Evolutionary conservation across 2,329 filamentous ascomycete genomes (phyloP), one percentile per base, ranked within the genome.

Genomic region (Stagonosporopsis vannaccii): DNA sequence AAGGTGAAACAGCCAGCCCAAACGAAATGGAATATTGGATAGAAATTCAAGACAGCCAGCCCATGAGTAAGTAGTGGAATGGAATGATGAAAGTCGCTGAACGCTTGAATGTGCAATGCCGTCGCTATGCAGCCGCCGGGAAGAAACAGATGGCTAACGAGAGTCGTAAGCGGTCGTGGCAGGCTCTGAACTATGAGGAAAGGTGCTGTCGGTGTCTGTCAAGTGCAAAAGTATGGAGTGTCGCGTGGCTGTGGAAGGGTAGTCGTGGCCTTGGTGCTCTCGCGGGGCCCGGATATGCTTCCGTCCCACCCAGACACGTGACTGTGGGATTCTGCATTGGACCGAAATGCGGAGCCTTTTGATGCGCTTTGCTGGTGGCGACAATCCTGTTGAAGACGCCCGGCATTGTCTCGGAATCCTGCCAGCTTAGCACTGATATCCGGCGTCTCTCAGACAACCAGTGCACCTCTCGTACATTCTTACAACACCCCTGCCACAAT

Each of bases 401-500:
- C 39, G 33, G 23, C n/a, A 32, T 23, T 20, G 37, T 45, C 25
- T 44, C 17, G 12, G 23, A 23, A 9, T 15, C 37, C 33, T 17
- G 30, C 37, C 40, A 49, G 47, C 37, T 47, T 48, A 71, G 49
- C 59, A 69, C 25, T 60, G 59, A 58, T 73, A 80, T 19, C 77
- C 77, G n/a, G 69, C 74, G 52, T 80, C 78, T 13, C 71, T 71
- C 50, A 80, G 65, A 61, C 79, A 81, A 45, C 60, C 69, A 7
- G 62, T 73, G 66, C 79, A 81, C n/a, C 78, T 68, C 23, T 79
- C 77, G 54, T 80, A 80, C 17, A 69, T 67, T 33, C 71, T 68
- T 13, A 80, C 72, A 13, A 70, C 64, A 7, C 74, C 77, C 15
- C 78, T 72, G 25, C 75, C 74, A 55, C 75, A 77, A 46, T 62